Evolutionary conservation across 768 basidiomycete species (phyloP).

Genomic region (Pleurotus salmoneostramineus): DNA sequence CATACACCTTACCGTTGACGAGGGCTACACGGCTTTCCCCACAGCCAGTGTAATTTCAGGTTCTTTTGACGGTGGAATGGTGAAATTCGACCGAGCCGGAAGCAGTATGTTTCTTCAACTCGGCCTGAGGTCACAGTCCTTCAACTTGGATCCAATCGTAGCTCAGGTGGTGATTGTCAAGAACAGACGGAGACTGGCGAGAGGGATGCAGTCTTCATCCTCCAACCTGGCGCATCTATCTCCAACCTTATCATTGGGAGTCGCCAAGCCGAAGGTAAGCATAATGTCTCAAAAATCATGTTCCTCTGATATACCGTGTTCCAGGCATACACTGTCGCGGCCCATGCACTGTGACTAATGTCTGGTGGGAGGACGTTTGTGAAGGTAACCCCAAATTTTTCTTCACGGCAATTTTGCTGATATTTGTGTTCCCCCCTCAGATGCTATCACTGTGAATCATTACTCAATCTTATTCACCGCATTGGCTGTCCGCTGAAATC

Average conservation of each 20-base stretch:
- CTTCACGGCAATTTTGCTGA: not conserved
- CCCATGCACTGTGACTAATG: constrained; percentile 23
- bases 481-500: too few relatives aligned
- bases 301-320: not conserved
- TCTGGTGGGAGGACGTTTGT: constrained; percentile 27
- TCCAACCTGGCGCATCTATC: constrained; percentile 22
- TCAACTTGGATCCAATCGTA: not conserved
- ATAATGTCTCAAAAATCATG: not conserved
- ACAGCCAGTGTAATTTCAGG: constrained; percentile 24
- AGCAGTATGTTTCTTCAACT: constrained; percentile 16
- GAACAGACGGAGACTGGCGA: constrained; percentile 23
- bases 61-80: constrained; percentile 23
- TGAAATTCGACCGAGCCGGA: constrained; percentile 23
- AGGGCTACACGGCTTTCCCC: constrained; percentile 23
- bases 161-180: constrained; percentile 20
- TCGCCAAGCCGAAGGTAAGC: constrained; percentile 22
- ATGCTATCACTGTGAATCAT: too few relatives aligned
- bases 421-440: not conserved
- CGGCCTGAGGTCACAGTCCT: not conserved
- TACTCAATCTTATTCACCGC: too few relatives aligned
- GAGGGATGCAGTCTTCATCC: constrained; percentile 23
- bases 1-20: not conserved
- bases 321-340: constrained; percentile 25
- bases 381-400: constrained; percentile 15
- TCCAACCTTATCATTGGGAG: constrained; percentile 25